Conservation (phyloP, 1,284 basidiomycete species). For the Ganoderma leucocontextum region DNA sequence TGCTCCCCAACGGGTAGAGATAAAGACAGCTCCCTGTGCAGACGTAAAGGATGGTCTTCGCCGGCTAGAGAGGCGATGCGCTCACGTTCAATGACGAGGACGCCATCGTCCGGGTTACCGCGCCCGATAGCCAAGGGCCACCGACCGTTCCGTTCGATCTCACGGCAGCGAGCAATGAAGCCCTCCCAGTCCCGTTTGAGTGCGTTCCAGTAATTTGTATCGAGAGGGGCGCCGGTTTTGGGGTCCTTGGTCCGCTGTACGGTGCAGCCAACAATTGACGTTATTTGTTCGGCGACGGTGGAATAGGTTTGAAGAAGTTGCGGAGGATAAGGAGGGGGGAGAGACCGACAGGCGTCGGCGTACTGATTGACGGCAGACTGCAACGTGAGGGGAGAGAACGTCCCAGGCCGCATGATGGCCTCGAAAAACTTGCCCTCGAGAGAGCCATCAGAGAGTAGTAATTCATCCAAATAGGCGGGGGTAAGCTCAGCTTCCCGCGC, state of each 20-base stretch:
- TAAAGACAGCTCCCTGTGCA: constrained; percentile 57
- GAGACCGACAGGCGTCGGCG: constrained; percentile 71
- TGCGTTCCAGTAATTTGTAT: constrained; percentile 83
- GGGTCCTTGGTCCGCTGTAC: constrained; percentile 78
- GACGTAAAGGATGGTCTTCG: constrained; percentile 72
- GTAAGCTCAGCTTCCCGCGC: constrained; percentile 79
- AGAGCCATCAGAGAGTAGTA: constrained; percentile 76
- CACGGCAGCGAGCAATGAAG: constrained; percentile 87
- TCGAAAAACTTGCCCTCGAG: constrained; percentile 82
- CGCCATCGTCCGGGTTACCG: constrained; percentile 54
- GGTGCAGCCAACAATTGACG: constrained; percentile 87
- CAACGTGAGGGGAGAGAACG: constrained; percentile 86
- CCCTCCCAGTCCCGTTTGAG: constrained; percentile 94
- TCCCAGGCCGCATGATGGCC: constrained; percentile 85
- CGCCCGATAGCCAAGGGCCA: constrained; percentile 80
- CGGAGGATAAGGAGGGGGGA: constrained; percentile 64
- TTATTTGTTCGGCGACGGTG: constrained; percentile 79
- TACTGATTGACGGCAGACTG: constrained; percentile 86
- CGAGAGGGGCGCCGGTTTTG: constrained; percentile 80
- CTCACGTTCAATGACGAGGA: constrained; percentile 81
- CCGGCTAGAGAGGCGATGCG: constrained; percentile 69
- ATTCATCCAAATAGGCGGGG: constrained; percentile 87
- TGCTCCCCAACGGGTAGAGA: constrained; percentile 51
- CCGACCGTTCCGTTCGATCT: constrained; percentile 84
- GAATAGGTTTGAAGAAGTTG: constrained; percentile 69